Percentiles rank a stretch among this genome's conserved stretches.
phyloP scores from a whole-genome alignment of 768 basidiomycete species.

The Termitomyces sp. region DNA sequence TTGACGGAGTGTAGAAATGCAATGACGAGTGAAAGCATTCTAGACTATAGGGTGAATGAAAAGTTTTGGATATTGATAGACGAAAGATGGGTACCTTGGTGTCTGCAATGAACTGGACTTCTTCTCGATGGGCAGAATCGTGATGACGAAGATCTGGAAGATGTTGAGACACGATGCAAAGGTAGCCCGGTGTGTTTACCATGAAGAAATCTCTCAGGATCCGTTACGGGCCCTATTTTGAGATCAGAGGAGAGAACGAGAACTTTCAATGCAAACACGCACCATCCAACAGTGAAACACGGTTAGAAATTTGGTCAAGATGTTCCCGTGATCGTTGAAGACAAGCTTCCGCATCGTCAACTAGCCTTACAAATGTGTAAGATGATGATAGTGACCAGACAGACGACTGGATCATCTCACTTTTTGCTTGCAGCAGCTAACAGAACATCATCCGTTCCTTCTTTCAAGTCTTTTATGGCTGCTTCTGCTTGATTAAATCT shows the following conservation, averaged over 20 bases:
- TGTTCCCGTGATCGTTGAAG: constrained; percentile 55
- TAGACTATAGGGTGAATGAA: constrained; percentile 31
- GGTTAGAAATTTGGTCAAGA: constrained; percentile 51
- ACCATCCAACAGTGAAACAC: constrained; percentile 52
- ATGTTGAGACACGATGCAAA: background rate
- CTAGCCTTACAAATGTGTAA: constrained; percentile 31
- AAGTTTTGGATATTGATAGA: background rate
- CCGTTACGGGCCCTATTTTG: constrained; percentile 37
- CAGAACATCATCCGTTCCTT: constrained; percentile 59
- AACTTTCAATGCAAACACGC: constrained; percentile 1
- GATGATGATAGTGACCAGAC: background rate
- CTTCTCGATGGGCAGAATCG: constrained; percentile 58
- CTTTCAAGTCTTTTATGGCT: constrained; percentile 47
- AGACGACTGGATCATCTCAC: constrained; percentile 28
- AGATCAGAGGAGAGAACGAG: background rate
- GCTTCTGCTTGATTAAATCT: constrained; percentile 55
- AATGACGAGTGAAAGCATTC: constrained; percentile 72
- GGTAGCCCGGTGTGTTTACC: constrained; percentile 29
- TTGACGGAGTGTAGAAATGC: constrained; percentile 61
- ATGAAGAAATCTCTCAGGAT: constrained; percentile 49
- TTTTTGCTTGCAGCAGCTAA: constrained; percentile 39
- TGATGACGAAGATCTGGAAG: constrained; percentile 57
- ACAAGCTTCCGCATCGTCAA: constrained; percentile 58
- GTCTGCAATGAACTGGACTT: constrained; percentile 53
- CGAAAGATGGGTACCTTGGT: constrained; percentile 41